Base-by-base conservation (phyloP, 306 rosid species). In the Lathyrus sativus region DNA sequence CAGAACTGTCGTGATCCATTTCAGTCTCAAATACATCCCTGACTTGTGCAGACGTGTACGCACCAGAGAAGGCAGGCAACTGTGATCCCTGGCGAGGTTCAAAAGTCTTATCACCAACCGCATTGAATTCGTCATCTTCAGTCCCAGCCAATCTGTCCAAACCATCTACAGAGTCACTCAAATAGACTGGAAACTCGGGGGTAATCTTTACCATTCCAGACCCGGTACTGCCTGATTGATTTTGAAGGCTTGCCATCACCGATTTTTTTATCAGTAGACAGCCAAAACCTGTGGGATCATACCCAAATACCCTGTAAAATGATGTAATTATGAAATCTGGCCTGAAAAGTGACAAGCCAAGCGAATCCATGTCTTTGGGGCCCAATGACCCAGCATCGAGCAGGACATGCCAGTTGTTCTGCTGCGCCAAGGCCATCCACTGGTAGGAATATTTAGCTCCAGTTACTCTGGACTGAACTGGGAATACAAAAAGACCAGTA, bases 321-420 rank as follows among this genome's bases (percentile, higher is more conserved):
- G 98, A 93, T 9, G 98, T 93, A 56, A 90, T 78, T 57, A 93
- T 88, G 64, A 93, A 93, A 86, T 93, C 98, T 45, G 98, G 98
- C 71, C 98, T 79, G 83, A 93, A 93, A 26, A 93, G 80, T 26
- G 98, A 93, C 78, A 93, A 65, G 51, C 98, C 98, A 60, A 92
- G 98, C 0, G 98, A 92, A 78, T 92, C 98, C 98, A 92, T 92
- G 79, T 92, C 98, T 83, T 92, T 92, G 29, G 98, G 98, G 49
- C 98, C 98, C 79, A 92, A 76, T 3, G 98, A 92, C 5, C 98
- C 98, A 26, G 98, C 98, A 76, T 92, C 98, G 64, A 92, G 91
- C 72, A 90, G 82, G 48, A 92, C 98, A 71, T 92, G 98, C 98
- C 98, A 92, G 72, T 92, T 90, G 78, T 92, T 92, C 85, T 92